Evolutionary conservation across 116 monocot genomes (phyloP).

Genomic region (Thalassia testudinum): DNA sequence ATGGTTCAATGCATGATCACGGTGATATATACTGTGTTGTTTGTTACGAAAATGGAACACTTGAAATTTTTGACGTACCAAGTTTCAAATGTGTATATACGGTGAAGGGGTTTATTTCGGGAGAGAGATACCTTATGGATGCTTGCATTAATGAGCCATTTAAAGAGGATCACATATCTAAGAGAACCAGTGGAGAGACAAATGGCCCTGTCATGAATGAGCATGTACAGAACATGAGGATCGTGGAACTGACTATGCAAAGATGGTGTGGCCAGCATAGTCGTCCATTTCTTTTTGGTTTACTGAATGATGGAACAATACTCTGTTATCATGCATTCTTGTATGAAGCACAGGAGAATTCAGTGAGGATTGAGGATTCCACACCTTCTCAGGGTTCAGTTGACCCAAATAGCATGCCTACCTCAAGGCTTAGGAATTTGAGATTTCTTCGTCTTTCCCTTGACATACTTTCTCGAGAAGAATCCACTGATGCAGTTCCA

Average conservation of each 20-base stretch:
- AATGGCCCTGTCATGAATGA: conserved; percentile 29
- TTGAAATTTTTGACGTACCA: conserved; percentile 84
- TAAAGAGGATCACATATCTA: conserved; percentile 8
- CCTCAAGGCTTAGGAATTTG: conserved; percentile 76
- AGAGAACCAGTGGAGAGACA: conserved; percentile 15
- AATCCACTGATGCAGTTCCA: conserved; percentile 16
- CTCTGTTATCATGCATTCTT: conserved; percentile 81
- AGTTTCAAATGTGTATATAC: conserved; percentile 72
- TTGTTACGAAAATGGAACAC: conserved; percentile 72
- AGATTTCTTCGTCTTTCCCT: conserved; percentile 63
- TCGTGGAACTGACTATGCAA: conserved; percentile 80
- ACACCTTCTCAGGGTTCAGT: conserved; percentile 22
- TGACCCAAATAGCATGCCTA: conserved; percentile 7
- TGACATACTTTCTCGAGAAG: conserved; percentile 44
- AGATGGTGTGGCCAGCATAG: conserved; percentile 73
- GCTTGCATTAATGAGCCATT: conserved; percentile 21
- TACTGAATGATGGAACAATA: conserved; percentile 89
- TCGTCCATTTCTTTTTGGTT: conserved; percentile 74
- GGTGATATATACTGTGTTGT: conserved; percentile 89
- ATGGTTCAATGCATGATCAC: conserved; percentile 52
- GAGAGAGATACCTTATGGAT: conserved; percentile 59
- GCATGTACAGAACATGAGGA: conserved; percentile 28
- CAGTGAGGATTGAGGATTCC: conserved; percentile 22
- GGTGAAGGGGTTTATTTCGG: conserved; percentile 60
- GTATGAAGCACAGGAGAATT: conserved; percentile 48